phyloP scores from a whole-genome alignment of 108 stramenopile genomes.

The Craspedostauros australis region DNA sequence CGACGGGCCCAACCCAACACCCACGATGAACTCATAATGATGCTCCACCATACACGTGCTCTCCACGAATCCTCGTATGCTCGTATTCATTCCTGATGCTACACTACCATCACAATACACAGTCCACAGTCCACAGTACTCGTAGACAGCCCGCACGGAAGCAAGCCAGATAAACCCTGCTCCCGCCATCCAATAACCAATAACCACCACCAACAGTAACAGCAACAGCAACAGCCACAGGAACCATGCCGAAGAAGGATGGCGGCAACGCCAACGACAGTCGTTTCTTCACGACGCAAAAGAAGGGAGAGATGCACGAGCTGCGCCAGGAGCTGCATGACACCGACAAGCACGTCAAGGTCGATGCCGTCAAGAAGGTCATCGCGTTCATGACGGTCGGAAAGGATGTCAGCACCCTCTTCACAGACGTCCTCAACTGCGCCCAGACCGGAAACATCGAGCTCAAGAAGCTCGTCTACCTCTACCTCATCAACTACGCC shows the following conservation, averaged over 20 bases:
- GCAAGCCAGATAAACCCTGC: no score
- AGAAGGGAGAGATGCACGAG: slow-evolving; percentile 99
- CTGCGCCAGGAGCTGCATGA: slow-evolving; percentile 94
- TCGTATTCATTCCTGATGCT: neutral
- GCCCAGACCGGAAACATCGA: slow-evolving; percentile 99
- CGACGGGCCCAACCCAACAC: no score
- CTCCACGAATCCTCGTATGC: neutral
- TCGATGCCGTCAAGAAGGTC: slow-evolving; percentile 99
- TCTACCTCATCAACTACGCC: slow-evolving; percentile 99
- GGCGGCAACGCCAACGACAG: slow-evolving; percentile 69
- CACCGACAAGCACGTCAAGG: slow-evolving; percentile 88
- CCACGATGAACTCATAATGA: no score
- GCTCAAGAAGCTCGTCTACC: slow-evolving; percentile 97
- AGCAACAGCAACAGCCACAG: neutral
- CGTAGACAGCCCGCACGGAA: neutral
- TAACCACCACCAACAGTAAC: neutral
- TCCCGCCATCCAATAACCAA: neutral
- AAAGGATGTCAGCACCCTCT: slow-evolving; percentile 96
- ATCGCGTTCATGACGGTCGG: slow-evolving; percentile 99
- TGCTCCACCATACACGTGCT: neutral
- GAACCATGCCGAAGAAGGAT: slow-evolving; percentile 34
- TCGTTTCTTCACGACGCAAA: slow-evolving; percentile 94
- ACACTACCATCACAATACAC: neutral
- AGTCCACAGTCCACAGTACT: neutral
- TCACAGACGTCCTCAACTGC: slow-evolving; percentile 98